Percentiles rank a stretch among this genome's conserved stretches.
phyloP scores from a whole-genome alignment of 768 basidiomycete species.

The Termitomyces sp. region DNA sequence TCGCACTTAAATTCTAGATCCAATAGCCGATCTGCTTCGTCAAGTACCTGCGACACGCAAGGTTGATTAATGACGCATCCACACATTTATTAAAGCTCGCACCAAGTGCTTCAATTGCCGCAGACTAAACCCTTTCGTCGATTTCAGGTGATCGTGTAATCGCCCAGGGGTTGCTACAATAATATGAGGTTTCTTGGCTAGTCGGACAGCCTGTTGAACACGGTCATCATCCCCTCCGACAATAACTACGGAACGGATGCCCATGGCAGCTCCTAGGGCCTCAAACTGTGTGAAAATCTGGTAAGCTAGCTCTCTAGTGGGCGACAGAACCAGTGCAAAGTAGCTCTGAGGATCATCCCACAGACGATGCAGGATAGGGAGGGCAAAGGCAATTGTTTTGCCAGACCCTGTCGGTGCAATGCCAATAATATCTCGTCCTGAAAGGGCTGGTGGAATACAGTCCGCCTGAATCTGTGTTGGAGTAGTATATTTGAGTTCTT shows the following conservation, averaged over 20 bases:
- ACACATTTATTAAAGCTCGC: constrained; percentile 17
- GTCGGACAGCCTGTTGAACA: constrained; percentile 80
- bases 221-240: constrained; percentile 93
- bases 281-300: constrained; percentile 97
- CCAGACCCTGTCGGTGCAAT: constrained; percentile 94
- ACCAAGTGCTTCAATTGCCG: constrained; percentile 82
- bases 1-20: constrained; percentile 93
- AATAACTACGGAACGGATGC: constrained; percentile 80
- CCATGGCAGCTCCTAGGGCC: constrained; percentile 85
- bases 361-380: constrained; percentile 90
- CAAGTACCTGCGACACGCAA: constrained; percentile 64
- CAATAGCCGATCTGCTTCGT: constrained; percentile 90
- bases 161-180: constrained; percentile 93
- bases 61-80: not conserved
- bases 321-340: constrained; percentile 88
- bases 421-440: constrained; percentile 91
- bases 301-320: constrained; percentile 92
- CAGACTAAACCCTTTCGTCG: constrained; percentile 92
- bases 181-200: constrained; percentile 90
- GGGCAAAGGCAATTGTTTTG: constrained; percentile 92
- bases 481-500: constrained; percentile 68
- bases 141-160: constrained; percentile 86
- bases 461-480: constrained; percentile 88
- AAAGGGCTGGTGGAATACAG: constrained; percentile 75
- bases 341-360: constrained; percentile 91